phyloP scores from a whole-genome alignment of 768 basidiomycete genomes.

The Boletus tomentosulus region DNA sequence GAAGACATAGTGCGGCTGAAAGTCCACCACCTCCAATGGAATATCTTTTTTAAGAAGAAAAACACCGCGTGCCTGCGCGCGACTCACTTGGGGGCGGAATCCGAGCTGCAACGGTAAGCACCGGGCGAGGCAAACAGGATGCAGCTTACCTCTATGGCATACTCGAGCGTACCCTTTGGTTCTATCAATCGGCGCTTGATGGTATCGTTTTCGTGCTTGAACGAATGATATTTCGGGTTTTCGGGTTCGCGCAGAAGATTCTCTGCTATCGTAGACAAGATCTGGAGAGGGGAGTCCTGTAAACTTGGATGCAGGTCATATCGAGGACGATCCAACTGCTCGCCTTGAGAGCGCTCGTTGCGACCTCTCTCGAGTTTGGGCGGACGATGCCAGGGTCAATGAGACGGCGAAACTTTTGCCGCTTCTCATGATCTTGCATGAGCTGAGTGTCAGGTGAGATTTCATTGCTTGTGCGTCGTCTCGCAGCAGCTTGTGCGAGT shows the following conservation, averaged over 20 bases:
- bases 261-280: conserved; percentile 61
- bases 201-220: conserved; percentile 69
- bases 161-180: conserved; percentile 70
- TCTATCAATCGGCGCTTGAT: conserved; percentile 68
- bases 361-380: conserved; percentile 60
- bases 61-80: neutral
- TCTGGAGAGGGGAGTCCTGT: conserved; percentile 30
- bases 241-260: conserved; percentile 72
- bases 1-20: conserved; percentile 73
- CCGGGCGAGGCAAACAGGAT: neutral
- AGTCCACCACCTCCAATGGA: conserved; percentile 51
- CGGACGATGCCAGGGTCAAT: conserved; percentile 77
- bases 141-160: conserved; percentile 68
- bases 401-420: conserved; percentile 69
- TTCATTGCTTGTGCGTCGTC: conserved; percentile 12
- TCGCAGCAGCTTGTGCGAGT: conserved; percentile 29
- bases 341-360: conserved; percentile 62
- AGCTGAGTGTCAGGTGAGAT: conserved; percentile 9
- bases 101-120: conserved; percentile 48
- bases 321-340: conserved; percentile 2
- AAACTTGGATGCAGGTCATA: neutral
- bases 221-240: conserved; percentile 65
- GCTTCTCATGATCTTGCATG: conserved; percentile 55
- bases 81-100: conserved; percentile 61
- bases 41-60: neutral